These are phyloP conservation scores for Ogataea thermomethanolica DNA, from an alignment of 805 yeast species.

Conservation along the genomic window DNA sequence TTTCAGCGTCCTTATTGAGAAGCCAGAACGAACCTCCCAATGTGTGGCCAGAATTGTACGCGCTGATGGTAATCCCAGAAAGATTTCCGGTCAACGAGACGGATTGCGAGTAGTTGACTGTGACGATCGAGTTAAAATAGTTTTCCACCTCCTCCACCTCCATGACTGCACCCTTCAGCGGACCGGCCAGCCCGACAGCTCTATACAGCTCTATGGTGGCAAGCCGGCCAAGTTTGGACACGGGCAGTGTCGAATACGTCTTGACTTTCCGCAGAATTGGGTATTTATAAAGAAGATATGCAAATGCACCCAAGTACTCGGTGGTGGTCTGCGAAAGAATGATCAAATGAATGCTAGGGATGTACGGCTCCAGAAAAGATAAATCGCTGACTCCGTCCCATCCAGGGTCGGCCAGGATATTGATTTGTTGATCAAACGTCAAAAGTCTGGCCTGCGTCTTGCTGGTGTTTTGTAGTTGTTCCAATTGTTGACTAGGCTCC, in stretches of 20 bases:
- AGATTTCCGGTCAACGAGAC: conserved; percentile 55
- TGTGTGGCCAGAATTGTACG: conserved; percentile 88
- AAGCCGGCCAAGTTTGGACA: conserved; percentile 78
- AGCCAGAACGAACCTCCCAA: conserved; percentile 94
- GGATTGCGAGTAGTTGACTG: conserved; percentile 79
- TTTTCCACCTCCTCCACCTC: conserved; percentile 75
- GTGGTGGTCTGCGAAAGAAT: conserved; percentile 85
- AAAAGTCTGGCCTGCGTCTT: conserved; percentile 38
- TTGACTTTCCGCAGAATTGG: conserved; percentile 63
- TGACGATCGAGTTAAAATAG: conserved; percentile 65
- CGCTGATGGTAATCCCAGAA: conserved; percentile 65
- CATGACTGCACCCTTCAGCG: conserved; percentile 50
- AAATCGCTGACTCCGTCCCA: conserved; percentile 58
- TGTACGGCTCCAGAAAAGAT: conserved; percentile 39
- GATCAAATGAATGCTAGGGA: conserved; percentile 58
- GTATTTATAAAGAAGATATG: conserved; percentile 56
- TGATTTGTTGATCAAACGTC: conserved; percentile 51
- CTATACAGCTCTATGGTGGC: conserved; percentile 82
- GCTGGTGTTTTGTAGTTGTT: conserved; percentile 5
- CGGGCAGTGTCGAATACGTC: conserved; percentile 87
- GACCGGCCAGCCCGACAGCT: conserved; percentile 71
- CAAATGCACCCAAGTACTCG: conserved; percentile 76
- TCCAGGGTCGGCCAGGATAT: conserved; percentile 66
- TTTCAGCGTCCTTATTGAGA: conserved; percentile 67
- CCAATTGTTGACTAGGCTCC: neutral